Base-by-base conservation (phyloP, 305 asterid genomes). In the Lippia alba region DNA sequence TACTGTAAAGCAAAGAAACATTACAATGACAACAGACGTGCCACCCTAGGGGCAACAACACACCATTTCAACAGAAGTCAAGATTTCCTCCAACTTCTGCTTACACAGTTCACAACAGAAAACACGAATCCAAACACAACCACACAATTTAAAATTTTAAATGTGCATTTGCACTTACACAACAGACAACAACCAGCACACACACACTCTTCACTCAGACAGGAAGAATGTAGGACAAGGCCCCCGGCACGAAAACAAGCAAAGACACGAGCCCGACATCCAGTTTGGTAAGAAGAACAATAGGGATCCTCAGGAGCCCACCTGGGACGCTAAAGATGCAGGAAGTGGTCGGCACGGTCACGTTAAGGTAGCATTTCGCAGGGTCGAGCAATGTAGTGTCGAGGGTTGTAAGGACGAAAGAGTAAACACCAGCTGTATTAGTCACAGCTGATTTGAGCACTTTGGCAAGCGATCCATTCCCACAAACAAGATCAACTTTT, bases 401-500 rank as follows among this genome's bases (percentile, higher is more conserved):
- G 1, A 56, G 36, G 8, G 73, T 19, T 1, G 64, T 40, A 8
- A 67, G 40, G 3, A 17, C 1, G 19, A 57, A 68, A 9, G 1
- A 20, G 60, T 56, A 68, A 68, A 57, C 48, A 8, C 58, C 59
- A 18, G 20, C 50, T n/a, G 73, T 44, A 15, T 57, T 57, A 0
- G 73, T 69, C 1, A 69, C n/a, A 0, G 48, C 55, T 7, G 59
- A 56, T 44, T 44, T 57, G 18, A 69, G 18, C 2, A 69, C 49
- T 57, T 30, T 40, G 9, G 34, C 19, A 30, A 45, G 53, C 9
- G 66, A 69, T 12, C 49, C 39, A 12, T 15, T 57, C 15, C 73
- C 65, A 56, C 65, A 68, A 3, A 68, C 19, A 41, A 56, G 46
- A 56, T 69, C 66, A 6, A 69, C 73, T 68, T 24, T 69, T 69